Percentiles rank a stretch among this genome's conserved stretches.
Evolutionary conservation across 495 filamentous ascomycete genomes (phyloP).

Genomic region (Terfezia boudieri): DNA sequence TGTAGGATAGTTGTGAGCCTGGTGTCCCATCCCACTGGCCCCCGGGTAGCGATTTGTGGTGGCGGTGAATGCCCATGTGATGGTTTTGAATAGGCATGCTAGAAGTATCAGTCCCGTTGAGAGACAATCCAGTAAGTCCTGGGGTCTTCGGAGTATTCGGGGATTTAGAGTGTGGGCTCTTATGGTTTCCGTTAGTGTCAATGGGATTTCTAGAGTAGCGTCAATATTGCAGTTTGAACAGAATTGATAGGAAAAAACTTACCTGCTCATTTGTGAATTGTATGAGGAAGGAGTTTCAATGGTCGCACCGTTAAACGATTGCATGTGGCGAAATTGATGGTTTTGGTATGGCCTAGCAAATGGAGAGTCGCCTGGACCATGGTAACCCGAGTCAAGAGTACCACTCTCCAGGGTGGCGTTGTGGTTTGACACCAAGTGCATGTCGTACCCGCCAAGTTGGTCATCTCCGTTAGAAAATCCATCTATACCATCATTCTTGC

Average conservation of each 20-base stretch:
- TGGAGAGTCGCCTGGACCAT: constrained; percentile 44
- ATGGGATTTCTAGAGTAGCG: constrained; percentile 1
- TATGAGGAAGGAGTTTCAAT: constrained; percentile 18
- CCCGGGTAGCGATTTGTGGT: constrained; percentile 39
- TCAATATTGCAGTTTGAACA: not conserved
- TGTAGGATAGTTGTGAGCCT: constrained; percentile 40
- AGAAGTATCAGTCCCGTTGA: constrained; percentile 41
- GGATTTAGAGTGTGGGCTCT: constrained; percentile 16
- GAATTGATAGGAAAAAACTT: not conserved
- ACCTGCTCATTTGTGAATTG: constrained; percentile 6
- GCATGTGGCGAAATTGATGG: constrained; percentile 32
- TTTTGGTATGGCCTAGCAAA: constrained; percentile 26
- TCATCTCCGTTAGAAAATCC: not conserved
- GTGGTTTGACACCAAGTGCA: not conserved
- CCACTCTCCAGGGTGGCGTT: not conserved
- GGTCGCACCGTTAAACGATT: constrained; percentile 12
- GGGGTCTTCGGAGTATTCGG: constrained; percentile 23
- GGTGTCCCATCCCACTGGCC: constrained; percentile 49
- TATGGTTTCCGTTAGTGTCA: constrained; percentile 13
- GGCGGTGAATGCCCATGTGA: constrained; percentile 30
- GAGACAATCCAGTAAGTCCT: constrained; percentile 32
- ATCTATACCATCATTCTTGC: not conserved
- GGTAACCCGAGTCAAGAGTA: constrained; percentile 31
- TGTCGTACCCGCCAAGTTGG: not conserved
- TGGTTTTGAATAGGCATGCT: constrained; percentile 38